phyloP scores from a whole-genome alignment of 257 asterid genomes.

The Dorcoceras hygrometricum region DNA sequence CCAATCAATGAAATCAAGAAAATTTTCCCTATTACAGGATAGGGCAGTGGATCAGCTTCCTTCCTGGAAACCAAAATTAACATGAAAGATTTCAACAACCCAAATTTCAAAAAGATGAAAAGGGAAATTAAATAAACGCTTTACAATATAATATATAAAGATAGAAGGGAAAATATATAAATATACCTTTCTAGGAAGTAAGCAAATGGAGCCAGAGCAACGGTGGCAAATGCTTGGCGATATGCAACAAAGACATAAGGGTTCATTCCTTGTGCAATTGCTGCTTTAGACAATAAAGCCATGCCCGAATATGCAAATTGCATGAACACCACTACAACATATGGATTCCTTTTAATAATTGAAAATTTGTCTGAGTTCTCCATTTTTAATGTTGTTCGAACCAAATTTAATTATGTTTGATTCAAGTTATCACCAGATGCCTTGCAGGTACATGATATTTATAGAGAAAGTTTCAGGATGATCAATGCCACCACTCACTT shows the following conservation, averaged over 20 bases:
- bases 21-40: slow-evolving; percentile 38
- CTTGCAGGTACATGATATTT: background rate
- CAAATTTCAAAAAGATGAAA: background rate
- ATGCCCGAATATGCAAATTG: slow-evolving; percentile 52
- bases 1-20: slow-evolving; percentile 51
- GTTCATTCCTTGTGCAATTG: slow-evolving; percentile 48
- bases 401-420: background rate
- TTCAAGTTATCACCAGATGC: too few relatives aligned
- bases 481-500: too few relatives aligned
- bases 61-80: slow-evolving; percentile 29
- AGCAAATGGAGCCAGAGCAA: slow-evolving; percentile 53
- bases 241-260: slow-evolving; percentile 58
- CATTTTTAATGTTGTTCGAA: background rate
- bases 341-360: slow-evolving; percentile 28
- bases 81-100: background rate
- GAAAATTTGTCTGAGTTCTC: slow-evolving; percentile 22
- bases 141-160: background rate
- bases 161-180: background rate
- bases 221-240: slow-evolving; percentile 52
- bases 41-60: slow-evolving; percentile 37
- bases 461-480: slow-evolving; percentile 12
- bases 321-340: slow-evolving; percentile 38
- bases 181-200: slow-evolving; percentile 45
- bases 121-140: background rate
- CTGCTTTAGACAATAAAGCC: slow-evolving; percentile 58